Evolutionary conservation across 805 yeast species (phyloP), one percentile per base, ranked within the genome.

Genomic region (Nakazawaea ernobii): DNA sequence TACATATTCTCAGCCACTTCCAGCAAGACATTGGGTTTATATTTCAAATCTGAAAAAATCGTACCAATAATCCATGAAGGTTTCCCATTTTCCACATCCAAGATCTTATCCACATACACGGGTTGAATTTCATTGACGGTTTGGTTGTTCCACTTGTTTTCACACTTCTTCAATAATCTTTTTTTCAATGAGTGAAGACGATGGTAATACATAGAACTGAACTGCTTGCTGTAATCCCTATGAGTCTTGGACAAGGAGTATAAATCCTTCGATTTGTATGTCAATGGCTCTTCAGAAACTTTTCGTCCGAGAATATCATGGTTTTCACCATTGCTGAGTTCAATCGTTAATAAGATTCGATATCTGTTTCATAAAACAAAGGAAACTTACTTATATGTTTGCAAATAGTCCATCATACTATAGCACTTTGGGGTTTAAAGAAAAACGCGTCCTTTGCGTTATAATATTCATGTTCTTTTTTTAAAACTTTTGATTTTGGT

Each of bases 41-140:
- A 79, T 58, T 80, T 81, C 82, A 88, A 75, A 51, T 91, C 96
- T 56, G 87, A 76, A 58, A 84, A 89, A 0, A 91, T 73, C 0
- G 97, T 88, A 2, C 99, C 99, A 26, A 84, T 73, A 10, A 89
- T 81, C 92, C 92, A 94, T 52, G 87, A 76, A 15, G 84, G 74
- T 50, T 77, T 73, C 49, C 81, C 78, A 30, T 75, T 71, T 9
- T 68, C 65, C 8, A 88, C 79, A 55, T 88, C 95, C 49, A 89
- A 65, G 1, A 80, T 77, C 62, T 71, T 79, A 57, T 62, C 67
- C 42, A 61, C 69, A 52, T 57, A 71, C 54, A 35, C 46, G 1
- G 61, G 64, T 8, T 51, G 50, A 7, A 36, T 39, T 17, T 55
- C 63, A 49, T 62, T 70, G 52, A 66, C 75, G 36, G 66, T 67